Evolutionary conservation across 805 yeast genomes (phyloP), one percentile per base, ranked within the genome.

Genomic region (Pichia nanzhaoensis): DNA sequence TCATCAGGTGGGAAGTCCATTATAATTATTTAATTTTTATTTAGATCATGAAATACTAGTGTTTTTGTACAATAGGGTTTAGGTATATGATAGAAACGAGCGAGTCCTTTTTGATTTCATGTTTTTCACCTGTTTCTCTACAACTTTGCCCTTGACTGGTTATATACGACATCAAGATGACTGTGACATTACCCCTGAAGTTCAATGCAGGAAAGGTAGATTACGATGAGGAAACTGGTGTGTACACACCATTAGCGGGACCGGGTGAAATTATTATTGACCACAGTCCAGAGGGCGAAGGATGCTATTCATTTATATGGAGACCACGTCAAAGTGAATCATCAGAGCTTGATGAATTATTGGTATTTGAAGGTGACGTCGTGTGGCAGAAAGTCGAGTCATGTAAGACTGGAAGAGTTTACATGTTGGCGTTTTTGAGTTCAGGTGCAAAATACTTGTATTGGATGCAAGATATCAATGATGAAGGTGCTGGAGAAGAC

Each of bases 291-390:
- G 95, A 84, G 47, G 93, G 83, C 47, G 84, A 83, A 42, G 79
- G 80, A 16, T 77, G 86, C 58, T 79, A 72, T 55, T 78, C 81
- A 41, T 82, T 86, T 54, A 69, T 66, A 44, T 87, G 95, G 95
- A 65, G 72, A 34, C 86, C 95, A 28, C 76, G 84, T 46, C 77
- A 74, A 27, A 69, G 63, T 37, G 61, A 69, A 5, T 68, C 70
- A 6, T 61, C 68, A 17, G 78, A 73, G 46, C 69, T 69, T 37
- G 84, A 79, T 44, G 89, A 82, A 51, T 69, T 85, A 47, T 68
- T 86, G 52, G 75, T 87, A 36, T 80, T 87, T 53, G 93, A 95
- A 0, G 95, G 95, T 1, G 96, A 88, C 57, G 91, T 84, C 42
- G 77, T 82, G 36, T 85, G 89, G 79, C 75, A 75, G 50, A 84